phyloP scores from a whole-genome alignment of 2,329 filamentous ascomycete genomes.

The Epichloe coenophiala region DNA sequence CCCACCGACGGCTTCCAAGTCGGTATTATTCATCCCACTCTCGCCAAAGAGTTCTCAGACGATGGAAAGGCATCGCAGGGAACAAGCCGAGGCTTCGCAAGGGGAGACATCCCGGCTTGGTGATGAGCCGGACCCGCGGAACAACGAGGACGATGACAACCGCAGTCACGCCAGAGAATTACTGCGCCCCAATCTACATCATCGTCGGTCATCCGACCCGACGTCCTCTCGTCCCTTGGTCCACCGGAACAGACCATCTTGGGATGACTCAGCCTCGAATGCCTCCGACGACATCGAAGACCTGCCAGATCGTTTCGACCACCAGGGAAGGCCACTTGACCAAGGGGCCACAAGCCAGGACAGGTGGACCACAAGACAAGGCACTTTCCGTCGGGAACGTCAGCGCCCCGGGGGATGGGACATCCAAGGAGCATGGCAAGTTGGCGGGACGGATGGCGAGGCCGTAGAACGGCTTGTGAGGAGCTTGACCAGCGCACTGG shows the following conservation, averaged over 20 bases:
- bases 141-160: slow-evolving; percentile 9
- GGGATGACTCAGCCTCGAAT: slow-evolving; percentile 9
- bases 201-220: slow-evolving; percentile 21
- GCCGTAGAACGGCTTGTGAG: slow-evolving; percentile 23
- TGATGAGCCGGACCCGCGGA: slow-evolving; percentile 8
- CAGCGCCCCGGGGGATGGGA: slow-evolving; percentile 22
- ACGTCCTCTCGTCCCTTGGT: slow-evolving; percentile 18
- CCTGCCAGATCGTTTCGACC: slow-evolving; percentile 35
- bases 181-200: slow-evolving; percentile 8
- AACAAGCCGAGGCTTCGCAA: slow-evolving; percentile 17
- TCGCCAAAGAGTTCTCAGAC: slow-evolving; percentile 36
- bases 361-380: slow-evolving; percentile 24
- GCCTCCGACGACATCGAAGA: slow-evolving; percentile 27
- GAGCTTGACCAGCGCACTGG: slow-evolving; percentile 16
- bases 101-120: slow-evolving; percentile 8
- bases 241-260: slow-evolving; percentile 7
- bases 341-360: slow-evolving; percentile 6
- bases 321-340: slow-evolving; percentile 27
- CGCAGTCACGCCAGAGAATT: neutral
- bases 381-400: slow-evolving; percentile 28
- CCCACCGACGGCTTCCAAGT: slow-evolving; percentile 18
- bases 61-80: slow-evolving; percentile 26
- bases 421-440: slow-evolving; percentile 29
- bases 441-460: slow-evolving; percentile 29
- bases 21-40: slow-evolving; percentile 33